Percentiles rank a stretch among this genome's conserved stretches.
These are phyloP conservation scores for Petrea volubilis DNA, from an alignment of 257 asterid species.

Conservation along the genomic window DNA sequence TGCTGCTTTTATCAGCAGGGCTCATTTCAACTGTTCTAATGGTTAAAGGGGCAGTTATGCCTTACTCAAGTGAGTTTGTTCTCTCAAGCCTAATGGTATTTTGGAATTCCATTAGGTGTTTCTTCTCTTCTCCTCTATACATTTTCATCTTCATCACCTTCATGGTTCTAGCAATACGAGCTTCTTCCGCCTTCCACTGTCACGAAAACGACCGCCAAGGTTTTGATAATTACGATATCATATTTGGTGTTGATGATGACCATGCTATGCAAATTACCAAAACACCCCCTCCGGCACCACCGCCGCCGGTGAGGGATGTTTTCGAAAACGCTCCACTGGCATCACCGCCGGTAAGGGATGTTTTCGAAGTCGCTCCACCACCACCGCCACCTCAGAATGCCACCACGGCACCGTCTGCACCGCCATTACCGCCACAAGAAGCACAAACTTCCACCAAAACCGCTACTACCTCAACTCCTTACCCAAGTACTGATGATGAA, in stretches of 20 bases:
- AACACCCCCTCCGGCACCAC: conserved; percentile 14
- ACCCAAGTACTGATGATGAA: not conserved
- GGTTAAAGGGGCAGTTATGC: conserved; percentile 34
- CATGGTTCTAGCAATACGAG: conserved; percentile 39
- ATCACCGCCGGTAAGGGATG: not conserved
- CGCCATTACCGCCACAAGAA: not conserved
- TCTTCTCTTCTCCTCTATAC: conserved; percentile 45
- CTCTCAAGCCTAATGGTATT: conserved; percentile 30
- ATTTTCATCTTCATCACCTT: conserved; percentile 38
- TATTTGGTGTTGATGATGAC: not conserved
- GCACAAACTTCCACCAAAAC: not conserved
- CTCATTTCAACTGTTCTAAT: conserved; percentile 32
- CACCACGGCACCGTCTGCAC: not conserved
- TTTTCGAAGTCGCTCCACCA: not conserved
- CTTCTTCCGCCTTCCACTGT: conserved; percentile 37
- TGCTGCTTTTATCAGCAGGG: conserved; percentile 51
- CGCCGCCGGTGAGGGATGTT: not conserved
- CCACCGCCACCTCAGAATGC: not conserved
- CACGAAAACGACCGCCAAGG: conserved; percentile 14
- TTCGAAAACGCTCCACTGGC: not conserved
- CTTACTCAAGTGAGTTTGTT: conserved; percentile 28
- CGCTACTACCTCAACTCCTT: not conserved
- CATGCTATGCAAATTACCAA: conserved; percentile 10
- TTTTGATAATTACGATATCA: not conserved
- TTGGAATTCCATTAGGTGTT: conserved; percentile 26